Percentiles rank a stretch among this genome's conserved stretches.
Evolutionary conservation across 1,284 basidiomycete genomes (phyloP).

Genomic region (Boletus semigastroideus): DNA sequence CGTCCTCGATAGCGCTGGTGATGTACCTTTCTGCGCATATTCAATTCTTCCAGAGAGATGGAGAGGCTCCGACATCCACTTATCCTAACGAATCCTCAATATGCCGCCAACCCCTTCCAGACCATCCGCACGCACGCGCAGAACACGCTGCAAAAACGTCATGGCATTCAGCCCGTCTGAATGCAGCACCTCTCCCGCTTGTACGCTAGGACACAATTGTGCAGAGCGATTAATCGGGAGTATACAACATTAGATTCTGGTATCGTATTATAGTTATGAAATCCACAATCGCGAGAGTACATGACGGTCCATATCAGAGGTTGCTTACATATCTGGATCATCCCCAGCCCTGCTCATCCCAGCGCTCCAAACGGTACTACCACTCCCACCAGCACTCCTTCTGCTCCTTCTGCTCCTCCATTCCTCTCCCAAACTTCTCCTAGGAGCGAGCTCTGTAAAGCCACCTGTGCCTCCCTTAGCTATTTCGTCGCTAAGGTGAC

Average conservation of each 20-base stretch:
- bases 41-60: slow-evolving; percentile 45
- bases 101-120: slow-evolving; percentile 69
- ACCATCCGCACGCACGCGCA: slow-evolving; percentile 78
- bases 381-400: slow-evolving; percentile 60
- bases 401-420: slow-evolving; percentile 58
- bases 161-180: slow-evolving; percentile 4
- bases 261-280: slow-evolving; percentile 21
- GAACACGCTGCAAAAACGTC: slow-evolving; percentile 68
- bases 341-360: slow-evolving; percentile 66
- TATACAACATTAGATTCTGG: slow-evolving; percentile 7
- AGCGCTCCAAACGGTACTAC: slow-evolving; percentile 81
- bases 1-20: slow-evolving; percentile 33
- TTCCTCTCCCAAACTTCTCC: slow-evolving; percentile 45
- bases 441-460: slow-evolving; percentile 70
- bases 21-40: slow-evolving; percentile 10
- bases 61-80: slow-evolving; percentile 72
- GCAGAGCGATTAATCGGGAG: slow-evolving; percentile 2
- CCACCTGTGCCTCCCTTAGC: slow-evolving; percentile 70
- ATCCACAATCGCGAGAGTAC: slow-evolving; percentile 20
- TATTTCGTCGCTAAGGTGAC: slow-evolving; percentile 68
- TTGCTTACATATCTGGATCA: slow-evolving; percentile 35
- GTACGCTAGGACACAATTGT: neutral
- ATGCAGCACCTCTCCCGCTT: neutral
- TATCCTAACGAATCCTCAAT: slow-evolving; percentile 67
- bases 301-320: neutral